These are phyloP conservation scores for Striga asiatica DNA, from an alignment of 257 asterid species.

Conservation along the genomic window DNA sequence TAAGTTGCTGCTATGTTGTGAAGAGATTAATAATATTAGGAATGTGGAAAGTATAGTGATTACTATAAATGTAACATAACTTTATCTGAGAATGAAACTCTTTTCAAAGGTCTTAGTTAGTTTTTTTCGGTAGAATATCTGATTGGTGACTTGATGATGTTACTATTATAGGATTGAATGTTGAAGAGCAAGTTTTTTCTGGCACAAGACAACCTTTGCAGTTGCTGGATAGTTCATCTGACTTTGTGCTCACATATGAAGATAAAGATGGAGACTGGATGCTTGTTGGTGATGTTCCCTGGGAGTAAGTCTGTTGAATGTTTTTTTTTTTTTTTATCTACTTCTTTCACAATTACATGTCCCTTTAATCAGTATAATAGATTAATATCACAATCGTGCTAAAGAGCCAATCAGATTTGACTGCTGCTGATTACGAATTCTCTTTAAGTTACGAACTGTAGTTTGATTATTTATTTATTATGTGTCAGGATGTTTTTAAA, in stretches of 20 bases:
- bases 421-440: neutral
- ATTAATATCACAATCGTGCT: too few relatives aligned
- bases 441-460: conserved; percentile 1
- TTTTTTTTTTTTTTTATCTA: too few relatives aligned
- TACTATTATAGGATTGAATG: conserved; percentile 26
- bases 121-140: neutral
- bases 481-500: conserved; percentile 46
- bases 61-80: too few relatives aligned
- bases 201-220: conserved; percentile 22
- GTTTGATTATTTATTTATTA: neutral
- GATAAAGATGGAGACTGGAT: conserved; percentile 84
- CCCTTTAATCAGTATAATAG: too few relatives aligned
- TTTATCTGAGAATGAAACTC: neutral
- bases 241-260: conserved; percentile 65
- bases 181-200: conserved; percentile 29
- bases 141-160: neutral
- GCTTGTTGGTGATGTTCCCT: conserved; percentile 89
- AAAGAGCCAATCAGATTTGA: neutral
- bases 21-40: too few relatives aligned
- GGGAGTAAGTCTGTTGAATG: conserved; percentile 74
- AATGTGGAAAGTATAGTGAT: too few relatives aligned
- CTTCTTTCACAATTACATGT: too few relatives aligned
- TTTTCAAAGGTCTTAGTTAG: neutral
- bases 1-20: too few relatives aligned
- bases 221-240: conserved; percentile 49